These are phyloP conservation scores for Chlamydomonas sphaeroides DNA, from an alignment of 139 green algal genomes.

Conservation along the genomic window DNA sequence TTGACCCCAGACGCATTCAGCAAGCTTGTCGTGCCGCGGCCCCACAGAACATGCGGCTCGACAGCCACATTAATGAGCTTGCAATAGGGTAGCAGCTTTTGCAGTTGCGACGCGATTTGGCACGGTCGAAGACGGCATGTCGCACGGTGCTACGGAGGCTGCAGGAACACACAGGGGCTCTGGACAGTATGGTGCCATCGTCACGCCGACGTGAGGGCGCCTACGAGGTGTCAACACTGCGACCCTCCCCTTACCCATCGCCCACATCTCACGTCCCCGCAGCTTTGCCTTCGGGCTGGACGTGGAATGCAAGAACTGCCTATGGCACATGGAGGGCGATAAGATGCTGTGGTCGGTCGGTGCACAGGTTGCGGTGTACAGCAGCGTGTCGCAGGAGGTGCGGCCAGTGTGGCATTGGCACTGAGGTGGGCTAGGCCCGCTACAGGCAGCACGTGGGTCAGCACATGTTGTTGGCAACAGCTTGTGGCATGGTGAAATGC, in stretches of 20 bases:
- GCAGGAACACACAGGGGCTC: background rate
- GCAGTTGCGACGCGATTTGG: no score
- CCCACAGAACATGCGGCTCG: no score
- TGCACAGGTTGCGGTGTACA: conserved; percentile 28
- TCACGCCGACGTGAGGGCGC: conserved; percentile 30
- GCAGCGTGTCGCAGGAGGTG: conserved; percentile 6
- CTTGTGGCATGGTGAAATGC: no score
- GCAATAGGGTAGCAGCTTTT: no score
- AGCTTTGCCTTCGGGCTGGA: conserved; percentile 52
- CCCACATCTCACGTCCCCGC: background rate
- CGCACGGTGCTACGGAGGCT: no score
- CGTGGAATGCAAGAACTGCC: background rate
- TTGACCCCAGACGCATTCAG: no score
- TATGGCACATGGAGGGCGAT: conserved; percentile 48
- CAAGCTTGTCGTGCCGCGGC: no score
- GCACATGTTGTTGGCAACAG: no score
- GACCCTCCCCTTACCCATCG: background rate
- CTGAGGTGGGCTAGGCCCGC: no score
- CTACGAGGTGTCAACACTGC: background rate
- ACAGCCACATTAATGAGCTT: no score
- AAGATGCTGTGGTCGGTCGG: conserved; percentile 44
- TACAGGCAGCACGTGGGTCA: no score
- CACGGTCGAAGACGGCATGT: no score
- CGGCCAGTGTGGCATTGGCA: background rate
- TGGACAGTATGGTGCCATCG: conserved; percentile 37